Percentiles rank a stretch among this genome's conserved stretches.
These are phyloP conservation scores for Neurospora africana DNA, from an alignment of 495 filamentous ascomycete genomes.

Conservation along the genomic window DNA sequence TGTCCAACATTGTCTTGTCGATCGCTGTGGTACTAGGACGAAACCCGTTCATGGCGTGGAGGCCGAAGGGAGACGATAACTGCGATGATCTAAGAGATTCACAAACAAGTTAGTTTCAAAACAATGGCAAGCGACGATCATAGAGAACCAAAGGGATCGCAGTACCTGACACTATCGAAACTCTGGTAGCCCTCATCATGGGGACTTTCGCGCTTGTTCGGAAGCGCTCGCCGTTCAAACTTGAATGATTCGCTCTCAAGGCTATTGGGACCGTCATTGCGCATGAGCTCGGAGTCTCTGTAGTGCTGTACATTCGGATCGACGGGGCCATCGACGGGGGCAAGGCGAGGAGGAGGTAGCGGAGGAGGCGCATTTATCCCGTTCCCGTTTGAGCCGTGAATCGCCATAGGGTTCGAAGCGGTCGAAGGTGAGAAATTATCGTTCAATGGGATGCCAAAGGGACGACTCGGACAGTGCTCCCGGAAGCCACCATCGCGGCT, in stretches of 20 bases:
- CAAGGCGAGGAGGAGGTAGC: constrained; percentile 35
- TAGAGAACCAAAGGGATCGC: not conserved
- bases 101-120: constrained; percentile 9
- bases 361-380: constrained; percentile 36
- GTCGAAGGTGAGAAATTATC: constrained; percentile 21
- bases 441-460: constrained; percentile 11
- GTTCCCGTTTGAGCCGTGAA: constrained; percentile 14
- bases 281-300: constrained; percentile 16
- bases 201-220: constrained; percentile 15
- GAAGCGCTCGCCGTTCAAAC: constrained; percentile 15
- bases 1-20: constrained; percentile 69
- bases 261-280: constrained; percentile 10
- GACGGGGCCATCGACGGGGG: constrained; percentile 28
- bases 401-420: constrained; percentile 26
- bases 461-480: constrained; percentile 9
- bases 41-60: constrained; percentile 41
- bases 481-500: constrained; percentile 10
- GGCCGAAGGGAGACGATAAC: constrained; percentile 24
- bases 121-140: not conserved
- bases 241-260: constrained; percentile 19
- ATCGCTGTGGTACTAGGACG: constrained; percentile 57
- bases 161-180: constrained; percentile 30
- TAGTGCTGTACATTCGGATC: constrained; percentile 18
- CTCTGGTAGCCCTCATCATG: constrained; percentile 45
- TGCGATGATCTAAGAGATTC: constrained; percentile 14